Conservation (phyloP, 2,329 filamentous ascomycete genomes). For the Monilinia vaccinii-corymbosi region DNA sequence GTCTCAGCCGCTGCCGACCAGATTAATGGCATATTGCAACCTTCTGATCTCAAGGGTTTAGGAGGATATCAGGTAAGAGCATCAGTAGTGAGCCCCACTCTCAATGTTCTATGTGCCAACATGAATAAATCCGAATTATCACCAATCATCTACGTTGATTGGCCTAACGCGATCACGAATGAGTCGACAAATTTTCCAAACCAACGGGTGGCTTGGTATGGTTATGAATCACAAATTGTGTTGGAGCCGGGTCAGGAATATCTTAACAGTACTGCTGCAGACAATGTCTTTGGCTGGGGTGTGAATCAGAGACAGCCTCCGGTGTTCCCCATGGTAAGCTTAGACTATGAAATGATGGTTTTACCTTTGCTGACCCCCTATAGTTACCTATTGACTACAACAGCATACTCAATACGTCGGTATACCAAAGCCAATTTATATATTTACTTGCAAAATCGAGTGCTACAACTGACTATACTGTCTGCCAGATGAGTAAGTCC, state of each 20-base stretch:
- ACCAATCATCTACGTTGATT: constrained; percentile 55
- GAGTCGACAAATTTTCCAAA: constrained; percentile 29
- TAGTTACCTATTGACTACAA: constrained; percentile 55
- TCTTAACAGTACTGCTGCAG: constrained; percentile 50
- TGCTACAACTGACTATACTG: constrained; percentile 43
- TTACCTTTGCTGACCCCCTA: background rate
- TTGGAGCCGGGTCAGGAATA: constrained; percentile 30
- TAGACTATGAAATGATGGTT: background rate
- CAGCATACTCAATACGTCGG: constrained; percentile 50
- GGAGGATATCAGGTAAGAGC: constrained; percentile 61
- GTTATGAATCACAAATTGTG: constrained; percentile 36
- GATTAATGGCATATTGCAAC: constrained; percentile 60
- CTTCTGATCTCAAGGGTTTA: constrained; percentile 52
- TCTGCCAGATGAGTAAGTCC: constrained; percentile 48
- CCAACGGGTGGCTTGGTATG: constrained; percentile 30
- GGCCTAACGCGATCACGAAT: constrained; percentile 38
- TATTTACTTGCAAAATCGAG: constrained; percentile 54
- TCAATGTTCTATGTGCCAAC: constrained; percentile 68
- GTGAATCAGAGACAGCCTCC: constrained; percentile 41
- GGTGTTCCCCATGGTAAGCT: constrained; percentile 39
- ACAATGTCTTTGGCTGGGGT: constrained; percentile 64
- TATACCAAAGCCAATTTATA: constrained; percentile 42
- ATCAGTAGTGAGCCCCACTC: constrained; percentile 57
- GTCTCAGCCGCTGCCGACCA: constrained; percentile 53
- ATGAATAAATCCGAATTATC: constrained; percentile 48